Evolutionary conservation across 768 basidiomycete species (phyloP).

Genomic region (Tricholoma matsutake): DNA sequence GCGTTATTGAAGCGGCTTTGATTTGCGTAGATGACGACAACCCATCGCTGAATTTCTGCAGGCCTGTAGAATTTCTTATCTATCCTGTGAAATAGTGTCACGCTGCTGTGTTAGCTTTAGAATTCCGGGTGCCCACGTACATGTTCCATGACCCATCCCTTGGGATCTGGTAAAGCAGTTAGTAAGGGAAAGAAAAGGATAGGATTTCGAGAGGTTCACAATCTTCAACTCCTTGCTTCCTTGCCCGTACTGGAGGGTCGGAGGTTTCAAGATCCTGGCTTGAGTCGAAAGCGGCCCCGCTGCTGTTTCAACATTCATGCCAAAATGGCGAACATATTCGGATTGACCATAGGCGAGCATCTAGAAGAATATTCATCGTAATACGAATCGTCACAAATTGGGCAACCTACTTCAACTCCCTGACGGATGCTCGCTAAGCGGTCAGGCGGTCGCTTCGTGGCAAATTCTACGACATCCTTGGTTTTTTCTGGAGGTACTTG

Average conservation of each 20-base stretch:
- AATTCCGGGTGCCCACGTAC: slow-evolving; percentile 32
- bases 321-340: slow-evolving; percentile 68
- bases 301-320: slow-evolving; percentile 51
- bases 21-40: slow-evolving; percentile 61
- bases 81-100: slow-evolving; percentile 44
- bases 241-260: slow-evolving; percentile 61
- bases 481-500: slow-evolving; percentile 69
- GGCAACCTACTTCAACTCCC: slow-evolving; percentile 1
- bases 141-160: slow-evolving; percentile 77
- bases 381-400: background rate
- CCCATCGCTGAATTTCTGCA: slow-evolving; percentile 53
- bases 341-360: slow-evolving; percentile 66
- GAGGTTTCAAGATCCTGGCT: slow-evolving; percentile 59
- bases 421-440: slow-evolving; percentile 52
- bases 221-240: slow-evolving; percentile 50
- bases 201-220: slow-evolving; percentile 27
- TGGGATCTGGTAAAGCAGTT: slow-evolving; percentile 41
- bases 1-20: slow-evolving; percentile 46
- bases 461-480: slow-evolving; percentile 58
- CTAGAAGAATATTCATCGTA: slow-evolving; percentile 22
- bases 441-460: slow-evolving; percentile 59
- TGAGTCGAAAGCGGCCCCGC: slow-evolving; percentile 47
- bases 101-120: slow-evolving; percentile 37
- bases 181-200: background rate
- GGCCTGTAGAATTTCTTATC: slow-evolving; percentile 66